A percentile compares a stretch with the other conserved stretches of the same genome.
Evolutionary conservation across 2,329 filamentous ascomycete species (phyloP).

Genomic region (Diaporthe eres): DNA sequence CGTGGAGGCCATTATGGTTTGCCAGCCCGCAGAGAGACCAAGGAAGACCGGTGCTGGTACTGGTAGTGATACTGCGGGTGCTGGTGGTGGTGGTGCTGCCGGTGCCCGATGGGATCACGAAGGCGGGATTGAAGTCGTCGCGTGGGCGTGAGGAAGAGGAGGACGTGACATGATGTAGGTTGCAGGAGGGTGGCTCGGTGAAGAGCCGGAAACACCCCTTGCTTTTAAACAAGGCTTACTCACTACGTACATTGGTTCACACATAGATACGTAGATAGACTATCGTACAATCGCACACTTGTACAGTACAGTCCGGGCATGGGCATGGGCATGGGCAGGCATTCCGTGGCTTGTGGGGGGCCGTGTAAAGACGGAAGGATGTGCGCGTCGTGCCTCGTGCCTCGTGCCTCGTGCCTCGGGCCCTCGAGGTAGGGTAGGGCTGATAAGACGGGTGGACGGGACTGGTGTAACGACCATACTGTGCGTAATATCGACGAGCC

Average conservation of each 20-base stretch:
- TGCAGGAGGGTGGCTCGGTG: not conserved
- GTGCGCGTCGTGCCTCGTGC: slow-evolving; percentile 7
- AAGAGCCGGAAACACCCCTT: slow-evolving; percentile 23
- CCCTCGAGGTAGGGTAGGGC: slow-evolving; percentile 13
- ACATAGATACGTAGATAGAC: not conserved
- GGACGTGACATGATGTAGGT: slow-evolving; percentile 39
- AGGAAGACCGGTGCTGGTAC: not conserved
- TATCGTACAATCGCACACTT: not conserved
- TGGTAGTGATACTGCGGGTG: not conserved
- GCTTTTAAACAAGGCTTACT: slow-evolving; percentile 36
- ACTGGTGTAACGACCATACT: slow-evolving; percentile 15
- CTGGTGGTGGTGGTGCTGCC: not conserved
- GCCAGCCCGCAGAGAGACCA: not conserved
- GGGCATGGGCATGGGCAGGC: not conserved
- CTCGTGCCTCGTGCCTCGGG: not conserved
- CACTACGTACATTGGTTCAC: not conserved
- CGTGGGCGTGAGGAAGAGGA: slow-evolving; percentile 17
- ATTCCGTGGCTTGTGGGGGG: not conserved
- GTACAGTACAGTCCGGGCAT: not conserved
- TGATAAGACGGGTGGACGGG: slow-evolving; percentile 22
- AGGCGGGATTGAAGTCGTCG: slow-evolving; percentile 25
- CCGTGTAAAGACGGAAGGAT: slow-evolving; percentile 7
- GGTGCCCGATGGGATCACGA: slow-evolving; percentile 10
- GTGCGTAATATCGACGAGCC: slow-evolving; percentile 1
- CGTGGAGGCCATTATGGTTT: slow-evolving; percentile 1